Conservation (phyloP, 2,329 filamentous ascomycete species). For the Cladosporium velox region DNA sequence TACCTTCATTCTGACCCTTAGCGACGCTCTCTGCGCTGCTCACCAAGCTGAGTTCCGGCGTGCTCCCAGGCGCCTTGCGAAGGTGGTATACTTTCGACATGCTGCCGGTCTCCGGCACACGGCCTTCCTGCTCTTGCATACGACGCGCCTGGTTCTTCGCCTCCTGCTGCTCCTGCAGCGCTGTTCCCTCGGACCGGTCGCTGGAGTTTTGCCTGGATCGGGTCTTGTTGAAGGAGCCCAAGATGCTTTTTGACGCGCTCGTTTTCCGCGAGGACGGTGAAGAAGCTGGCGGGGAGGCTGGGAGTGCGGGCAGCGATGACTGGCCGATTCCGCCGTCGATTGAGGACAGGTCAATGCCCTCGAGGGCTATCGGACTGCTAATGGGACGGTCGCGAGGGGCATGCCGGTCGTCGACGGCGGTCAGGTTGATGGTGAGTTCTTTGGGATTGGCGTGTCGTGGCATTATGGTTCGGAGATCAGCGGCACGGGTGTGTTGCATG, state of each 20-base stretch:
- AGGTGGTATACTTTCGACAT: constrained; percentile 43
- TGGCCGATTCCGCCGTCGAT: constrained; percentile 38
- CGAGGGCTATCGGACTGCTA: constrained; percentile 39
- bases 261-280: constrained; percentile 31
- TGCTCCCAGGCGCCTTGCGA: constrained; percentile 48
- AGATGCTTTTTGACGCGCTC: constrained; percentile 32
- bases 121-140: constrained; percentile 34
- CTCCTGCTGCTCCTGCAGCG: constrained; percentile 21
- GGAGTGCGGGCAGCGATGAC: constrained; percentile 28
- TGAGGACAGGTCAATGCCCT: constrained; percentile 41
- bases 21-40: constrained; percentile 34
- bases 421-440: constrained; percentile 35
- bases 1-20: constrained; percentile 33
- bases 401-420: constrained; percentile 22
- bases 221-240: constrained; percentile 30
- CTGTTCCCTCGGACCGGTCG: constrained; percentile 9
- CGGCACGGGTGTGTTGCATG: constrained; percentile 20
- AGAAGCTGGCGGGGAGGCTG: constrained; percentile 35
- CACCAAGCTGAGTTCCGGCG: constrained; percentile 48
- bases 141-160: constrained; percentile 28
- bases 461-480: constrained; percentile 29
- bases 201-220: constrained; percentile 21
- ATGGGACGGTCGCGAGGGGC: constrained; percentile 26
- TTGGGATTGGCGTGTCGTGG: constrained; percentile 32
- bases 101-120: constrained; percentile 35